Evolutionary conservation across 1,284 basidiomycete species (phyloP), one percentile per base, ranked within the genome.

Genomic region (Trametes hirsuta): DNA sequence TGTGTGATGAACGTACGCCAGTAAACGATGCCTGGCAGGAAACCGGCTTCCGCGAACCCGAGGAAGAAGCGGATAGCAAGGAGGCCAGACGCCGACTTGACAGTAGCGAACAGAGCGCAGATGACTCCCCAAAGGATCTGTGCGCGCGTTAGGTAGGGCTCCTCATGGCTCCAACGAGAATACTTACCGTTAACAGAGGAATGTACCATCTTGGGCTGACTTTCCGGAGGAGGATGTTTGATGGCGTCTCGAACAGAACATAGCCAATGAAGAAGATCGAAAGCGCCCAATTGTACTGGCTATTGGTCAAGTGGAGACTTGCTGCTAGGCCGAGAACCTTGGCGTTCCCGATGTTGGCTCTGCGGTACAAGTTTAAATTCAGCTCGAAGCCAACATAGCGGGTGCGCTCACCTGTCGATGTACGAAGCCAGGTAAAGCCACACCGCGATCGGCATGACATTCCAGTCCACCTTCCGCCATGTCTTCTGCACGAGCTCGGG

Each of bases 201-300:
- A 76, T 84, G 68, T 71, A 92, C 84, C 74, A 90, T 86, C 53
- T 81, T 73, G 71, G 70, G 51, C 69, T 71, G 4, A 63, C 48
- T 10, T 63, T 64, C 57, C 68, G 69, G 14, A 73, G 57, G 30
- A 73, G 55, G 55, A 73, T 69, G 44, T 73, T 72, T 2, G 68
- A 71, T 2, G 89, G 90, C 14, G 91, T 83, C 71, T 91, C 89
- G 65, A 89, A 88, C 14, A 84, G 64, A 24, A 90, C 82, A 69
- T 91, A 90, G 53, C 86, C 83, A 1, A 86, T 78, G 67, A 91
- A 87, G 75, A 86, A 87, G 14, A 88, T 69, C 0, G 85, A 84
- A n/a, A 88, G 72, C 2, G 82, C 77, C 3, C 83, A 83, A 64
- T 87, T 87, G 69, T 87, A 87, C 57, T 79, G 81, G 6, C 81